Evolutionary conservation across 257 asterid genomes (phyloP).

Genomic region (Fraxinus cuspidata): DNA sequence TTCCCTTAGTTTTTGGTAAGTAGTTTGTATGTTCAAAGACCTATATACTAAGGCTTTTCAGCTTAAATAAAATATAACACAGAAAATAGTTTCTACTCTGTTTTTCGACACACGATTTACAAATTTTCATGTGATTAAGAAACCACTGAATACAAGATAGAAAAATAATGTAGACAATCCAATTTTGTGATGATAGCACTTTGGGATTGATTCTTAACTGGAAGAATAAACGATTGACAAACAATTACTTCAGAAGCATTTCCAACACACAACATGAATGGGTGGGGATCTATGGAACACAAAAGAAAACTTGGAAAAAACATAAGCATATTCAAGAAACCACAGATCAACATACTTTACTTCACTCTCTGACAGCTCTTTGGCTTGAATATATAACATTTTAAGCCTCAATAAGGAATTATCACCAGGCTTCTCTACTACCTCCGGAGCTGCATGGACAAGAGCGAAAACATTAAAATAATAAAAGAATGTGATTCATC

Average conservation of each 20-base stretch:
- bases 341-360: conserved; percentile 46
- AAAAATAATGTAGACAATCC: not conserved
- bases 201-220: not conserved
- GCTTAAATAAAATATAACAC: too few species aligned
- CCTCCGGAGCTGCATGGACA: conserved; percentile 70
- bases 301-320: not conserved
- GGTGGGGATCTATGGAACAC: conserved; percentile 9
- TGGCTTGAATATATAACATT: conserved; percentile 74
- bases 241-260: not conserved
- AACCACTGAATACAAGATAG: not conserved
- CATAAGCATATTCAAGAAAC: not conserved
- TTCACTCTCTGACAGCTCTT: conserved; percentile 84
- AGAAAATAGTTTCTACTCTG: too few species aligned
- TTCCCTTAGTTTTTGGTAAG: too few species aligned
- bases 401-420: conserved; percentile 72
- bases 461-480: conserved; percentile 17
- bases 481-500: conserved; percentile 11
- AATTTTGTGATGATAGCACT: not conserved
- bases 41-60: too few species aligned
- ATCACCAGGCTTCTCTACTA: conserved; percentile 90
- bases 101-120: not conserved
- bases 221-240: conserved; percentile 10
- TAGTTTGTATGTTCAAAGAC: too few species aligned
- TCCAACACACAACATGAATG: not conserved
- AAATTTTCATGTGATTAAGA: not conserved